Conservation (phyloP, 1,284 basidiomycete species). For the Austroboletus olivaceoglutinosus region DNA sequence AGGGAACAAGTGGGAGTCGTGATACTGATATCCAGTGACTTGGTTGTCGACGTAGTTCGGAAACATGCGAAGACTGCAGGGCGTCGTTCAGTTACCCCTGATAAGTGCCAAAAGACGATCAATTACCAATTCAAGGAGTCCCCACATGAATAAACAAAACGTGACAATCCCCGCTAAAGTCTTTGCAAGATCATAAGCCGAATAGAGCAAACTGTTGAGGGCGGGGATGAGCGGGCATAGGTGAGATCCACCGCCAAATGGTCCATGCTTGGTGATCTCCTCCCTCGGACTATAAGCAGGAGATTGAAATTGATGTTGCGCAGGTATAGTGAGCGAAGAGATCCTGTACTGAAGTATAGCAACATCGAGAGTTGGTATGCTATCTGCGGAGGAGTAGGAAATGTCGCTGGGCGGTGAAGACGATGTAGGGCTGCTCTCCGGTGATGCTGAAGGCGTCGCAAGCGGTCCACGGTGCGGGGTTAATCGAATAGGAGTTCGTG, state of each 20-base stretch:
- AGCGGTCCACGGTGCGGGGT: constrained; percentile 32
- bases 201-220: constrained; percentile 8
- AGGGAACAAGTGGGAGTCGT: constrained; percentile 15
- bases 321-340: constrained; percentile 1
- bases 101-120: not conserved
- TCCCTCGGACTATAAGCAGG: not conserved
- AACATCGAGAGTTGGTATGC: constrained; percentile 14
- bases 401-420: constrained; percentile 19
- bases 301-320: not conserved
- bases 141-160: constrained; percentile 26
- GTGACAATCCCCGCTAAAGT: constrained; percentile 13
- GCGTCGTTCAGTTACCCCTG: constrained; percentile 10
- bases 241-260: not conserved
- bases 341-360: constrained; percentile 12
- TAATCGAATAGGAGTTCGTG: constrained; percentile 28
- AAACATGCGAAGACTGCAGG: constrained; percentile 17
- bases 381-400: constrained; percentile 3
- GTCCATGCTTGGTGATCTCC: not conserved
- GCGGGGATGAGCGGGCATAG: not conserved
- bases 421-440: constrained; percentile 21
- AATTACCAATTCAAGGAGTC: constrained; percentile 27
- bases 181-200: constrained; percentile 15
- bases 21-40: constrained; percentile 1
- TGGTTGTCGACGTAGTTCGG: constrained; percentile 9
- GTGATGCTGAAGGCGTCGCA: constrained; percentile 24